These are phyloP conservation scores for Stramenopiles sp. DNA, from an alignment of 352 stramenopile species.

Conservation along the genomic window DNA sequence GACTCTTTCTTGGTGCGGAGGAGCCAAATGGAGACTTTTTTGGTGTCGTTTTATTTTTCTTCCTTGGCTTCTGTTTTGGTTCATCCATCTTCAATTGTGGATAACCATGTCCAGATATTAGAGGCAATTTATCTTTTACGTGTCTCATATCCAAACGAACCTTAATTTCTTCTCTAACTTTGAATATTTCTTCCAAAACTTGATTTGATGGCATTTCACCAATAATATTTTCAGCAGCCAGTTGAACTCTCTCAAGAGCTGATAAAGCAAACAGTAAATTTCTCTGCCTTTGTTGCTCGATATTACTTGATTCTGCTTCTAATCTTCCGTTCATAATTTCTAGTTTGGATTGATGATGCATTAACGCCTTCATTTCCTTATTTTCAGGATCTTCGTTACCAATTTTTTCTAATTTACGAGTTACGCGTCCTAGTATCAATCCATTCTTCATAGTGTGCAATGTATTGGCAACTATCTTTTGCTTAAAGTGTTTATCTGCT, in stretches of 20 bases:
- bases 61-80: not conserved
- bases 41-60: not conserved
- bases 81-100: not conserved
- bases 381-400: not conserved
- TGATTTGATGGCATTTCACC: not conserved
- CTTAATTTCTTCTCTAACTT: not conserved
- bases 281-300: not conserved
- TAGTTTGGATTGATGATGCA: not conserved
- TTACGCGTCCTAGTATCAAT: not conserved
- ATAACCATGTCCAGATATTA: not conserved
- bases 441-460: not conserved
- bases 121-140: not conserved
- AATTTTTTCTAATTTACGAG: not conserved
- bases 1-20: not conserved
- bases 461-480: not conserved
- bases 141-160: not conserved
- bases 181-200: not conserved
- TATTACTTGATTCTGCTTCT: not conserved
- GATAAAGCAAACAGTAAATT: slow-evolving; percentile 1
- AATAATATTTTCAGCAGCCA: not conserved
- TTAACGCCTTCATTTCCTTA: not conserved
- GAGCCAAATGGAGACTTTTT: not conserved
- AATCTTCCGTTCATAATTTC: not conserved
- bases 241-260: not conserved
- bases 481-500: not conserved